Base-by-base conservation (phyloP, 2,329 filamentous ascomycete genomes). In the Xylaria polymorpha region DNA sequence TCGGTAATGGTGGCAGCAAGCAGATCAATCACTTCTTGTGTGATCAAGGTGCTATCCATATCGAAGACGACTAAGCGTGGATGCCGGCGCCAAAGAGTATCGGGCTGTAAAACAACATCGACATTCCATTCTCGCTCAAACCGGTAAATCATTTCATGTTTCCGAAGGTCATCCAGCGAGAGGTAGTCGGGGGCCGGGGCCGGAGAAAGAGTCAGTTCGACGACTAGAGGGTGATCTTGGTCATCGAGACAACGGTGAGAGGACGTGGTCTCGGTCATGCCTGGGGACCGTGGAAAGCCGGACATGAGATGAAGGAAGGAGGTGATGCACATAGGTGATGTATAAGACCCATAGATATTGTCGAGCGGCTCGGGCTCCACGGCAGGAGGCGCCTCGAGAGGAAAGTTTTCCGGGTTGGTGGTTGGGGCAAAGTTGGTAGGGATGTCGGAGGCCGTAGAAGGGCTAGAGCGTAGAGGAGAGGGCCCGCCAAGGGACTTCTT, bases 31-130 rank as follows among this genome's bases (percentile, higher is more conserved):
- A 98, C 94, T 83, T 99, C 96, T 80, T 99, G 94, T 63, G 95
- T 92, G 79, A 99, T 98, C 69, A 99, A 87, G 0, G 96, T 99
- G 80, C 92, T 96, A 83, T 99, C 96, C 96, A 99, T 99, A 80
- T 99, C 96, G 77, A 99, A 99, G 39, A 98, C 93, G 3, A 95
- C 94, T 12, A 98, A 85, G 9, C 95, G 89, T 73, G 94, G 94
- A 80, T 97, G 89, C 35, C 91, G 87, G 67, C 94, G 86, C 84
- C 91, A 94, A 39, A 95, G 85, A 37, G 84, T 87, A 77, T 95
- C 92, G 48, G 81, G 81, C 80, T 97, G 93, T 71, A 97, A 85
- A 22, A 92, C 88, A 15, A 95, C 91, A 80, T 97, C 93, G 48
- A 96, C 91, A 76, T 94, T 94, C 93, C 93, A 97, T 79, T 95